Percentiles rank a stretch among this genome's conserved stretches.
phyloP scores from a whole-genome alignment of 768 basidiomycete genomes.

The Crassisporium funariophilum region DNA sequence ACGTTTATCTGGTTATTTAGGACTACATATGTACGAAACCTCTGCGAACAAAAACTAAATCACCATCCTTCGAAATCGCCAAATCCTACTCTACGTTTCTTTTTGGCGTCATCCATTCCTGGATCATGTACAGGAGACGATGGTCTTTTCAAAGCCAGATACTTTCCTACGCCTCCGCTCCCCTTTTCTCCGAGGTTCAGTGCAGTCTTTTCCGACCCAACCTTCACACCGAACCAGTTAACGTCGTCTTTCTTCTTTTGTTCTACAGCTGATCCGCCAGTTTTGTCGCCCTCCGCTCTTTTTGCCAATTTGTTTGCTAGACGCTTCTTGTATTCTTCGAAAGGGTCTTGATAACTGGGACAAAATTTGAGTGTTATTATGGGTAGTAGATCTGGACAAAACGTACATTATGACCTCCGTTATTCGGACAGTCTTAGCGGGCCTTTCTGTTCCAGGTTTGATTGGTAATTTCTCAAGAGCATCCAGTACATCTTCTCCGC shows the following conservation, averaged over 20 bases:
- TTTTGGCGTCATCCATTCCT: constrained; percentile 56
- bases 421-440: constrained; percentile 83
- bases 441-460: constrained; percentile 86
- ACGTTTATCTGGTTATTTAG: neutral
- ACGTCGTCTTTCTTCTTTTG: constrained; percentile 70
- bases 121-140: constrained; percentile 22
- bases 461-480: constrained; percentile 79
- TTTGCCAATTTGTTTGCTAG: constrained; percentile 77
- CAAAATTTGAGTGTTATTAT: neutral
- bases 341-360: constrained; percentile 88
- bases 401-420: constrained; percentile 85
- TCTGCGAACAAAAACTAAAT: no score
- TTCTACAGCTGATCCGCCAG: constrained; percentile 34
- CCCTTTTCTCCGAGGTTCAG: constrained; percentile 29
- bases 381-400: neutral
- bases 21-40: no score
- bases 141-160: constrained; percentile 61
- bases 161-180: constrained; percentile 76
- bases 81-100: constrained; percentile 85
- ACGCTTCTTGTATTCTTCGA: constrained; percentile 87
- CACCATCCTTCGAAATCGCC: constrained; percentile 90
- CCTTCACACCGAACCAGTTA: constrained; percentile 90
- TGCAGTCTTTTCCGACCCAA: constrained; percentile 51
- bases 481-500: constrained; percentile 89
- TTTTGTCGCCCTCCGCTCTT: constrained; percentile 44